Evolutionary conservation across 257 asterid species (phyloP).

Genomic region (Pogostemon cablin): DNA sequence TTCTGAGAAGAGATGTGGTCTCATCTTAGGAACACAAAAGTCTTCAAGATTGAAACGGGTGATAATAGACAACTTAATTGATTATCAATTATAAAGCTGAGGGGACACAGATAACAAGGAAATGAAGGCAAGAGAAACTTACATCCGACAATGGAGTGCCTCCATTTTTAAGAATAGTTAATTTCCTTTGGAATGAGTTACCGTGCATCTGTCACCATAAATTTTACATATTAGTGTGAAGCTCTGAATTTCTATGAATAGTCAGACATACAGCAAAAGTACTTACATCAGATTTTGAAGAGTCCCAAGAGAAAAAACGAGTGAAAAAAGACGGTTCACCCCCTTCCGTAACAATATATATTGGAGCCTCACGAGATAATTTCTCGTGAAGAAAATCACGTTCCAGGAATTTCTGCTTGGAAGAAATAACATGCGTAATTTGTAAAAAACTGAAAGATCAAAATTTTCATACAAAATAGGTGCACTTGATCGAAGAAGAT

Average conservation of each 20-base stretch:
- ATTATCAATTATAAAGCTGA: background rate
- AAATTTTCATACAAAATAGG: background rate
- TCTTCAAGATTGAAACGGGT: background rate
- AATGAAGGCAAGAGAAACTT: constrained; percentile 40
- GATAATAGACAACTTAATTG: constrained; percentile 10
- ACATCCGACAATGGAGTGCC: constrained; percentile 64
- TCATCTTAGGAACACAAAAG: background rate
- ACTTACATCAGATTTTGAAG: constrained; percentile 77
- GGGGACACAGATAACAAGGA: constrained; percentile 16
- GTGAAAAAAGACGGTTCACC: constrained; percentile 90
- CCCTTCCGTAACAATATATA: constrained; percentile 85
- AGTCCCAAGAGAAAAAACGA: constrained; percentile 94
- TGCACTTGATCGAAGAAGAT: background rate
- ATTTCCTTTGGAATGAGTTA: constrained; percentile 91
- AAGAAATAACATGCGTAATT: constrained; percentile 25
- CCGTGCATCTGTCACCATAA: constrained; percentile 75
- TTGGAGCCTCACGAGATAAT: constrained; percentile 69
- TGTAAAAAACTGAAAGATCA: constrained; percentile 10
- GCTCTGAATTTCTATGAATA: background rate
- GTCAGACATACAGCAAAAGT: constrained; percentile 25
- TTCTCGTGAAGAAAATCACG: constrained; percentile 88
- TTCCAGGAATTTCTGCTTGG: constrained; percentile 83
- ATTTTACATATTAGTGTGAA: constrained; percentile 29
- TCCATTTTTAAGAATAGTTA: constrained; percentile 72
- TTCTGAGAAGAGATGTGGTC: background rate